These are phyloP conservation scores for Auricularia heimuer DNA, from an alignment of 768 basidiomycete genomes.

Conservation along the genomic window DNA sequence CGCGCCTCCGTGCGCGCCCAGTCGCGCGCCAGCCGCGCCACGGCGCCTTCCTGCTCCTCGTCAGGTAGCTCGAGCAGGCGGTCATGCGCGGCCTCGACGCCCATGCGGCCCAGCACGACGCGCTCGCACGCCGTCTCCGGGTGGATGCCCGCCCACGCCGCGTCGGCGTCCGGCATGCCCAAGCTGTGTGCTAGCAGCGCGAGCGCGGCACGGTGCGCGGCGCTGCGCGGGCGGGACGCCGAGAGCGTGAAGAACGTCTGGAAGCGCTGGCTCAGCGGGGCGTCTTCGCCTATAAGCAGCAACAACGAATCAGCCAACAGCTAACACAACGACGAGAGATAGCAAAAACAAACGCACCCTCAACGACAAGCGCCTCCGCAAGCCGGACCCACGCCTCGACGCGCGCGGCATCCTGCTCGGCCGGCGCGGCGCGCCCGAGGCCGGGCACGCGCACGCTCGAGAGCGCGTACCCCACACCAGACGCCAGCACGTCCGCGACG, in stretches of 20 bases:
- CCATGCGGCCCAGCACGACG: constrained; percentile 43
- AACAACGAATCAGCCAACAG: not conserved
- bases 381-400: constrained; percentile 44
- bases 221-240: constrained; percentile 29
- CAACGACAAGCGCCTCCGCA: constrained; percentile 36
- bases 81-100: constrained; percentile 42
- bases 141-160: constrained; percentile 30
- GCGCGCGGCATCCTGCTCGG: constrained; percentile 29
- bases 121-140: constrained; percentile 37
- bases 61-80: constrained; percentile 21
- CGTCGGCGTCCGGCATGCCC: constrained; percentile 32
- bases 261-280: constrained; percentile 30
- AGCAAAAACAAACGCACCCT: constrained; percentile 18
- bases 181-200: constrained; percentile 45
- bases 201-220: constrained; percentile 45
- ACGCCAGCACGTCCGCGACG: constrained; percentile 26
- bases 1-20: not conserved
- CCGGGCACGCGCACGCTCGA: constrained; percentile 14
- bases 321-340: not conserved
- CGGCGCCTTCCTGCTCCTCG: constrained; percentile 38
- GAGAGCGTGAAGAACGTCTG: constrained; percentile 47
- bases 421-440: constrained; percentile 16
- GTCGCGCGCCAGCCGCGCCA: not conserved
- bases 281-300: constrained; percentile 9
- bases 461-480: constrained; percentile 9